Evolutionary conservation across 75 land plant genomes (phyloP).

Genomic region (Gnetum montanum): DNA sequence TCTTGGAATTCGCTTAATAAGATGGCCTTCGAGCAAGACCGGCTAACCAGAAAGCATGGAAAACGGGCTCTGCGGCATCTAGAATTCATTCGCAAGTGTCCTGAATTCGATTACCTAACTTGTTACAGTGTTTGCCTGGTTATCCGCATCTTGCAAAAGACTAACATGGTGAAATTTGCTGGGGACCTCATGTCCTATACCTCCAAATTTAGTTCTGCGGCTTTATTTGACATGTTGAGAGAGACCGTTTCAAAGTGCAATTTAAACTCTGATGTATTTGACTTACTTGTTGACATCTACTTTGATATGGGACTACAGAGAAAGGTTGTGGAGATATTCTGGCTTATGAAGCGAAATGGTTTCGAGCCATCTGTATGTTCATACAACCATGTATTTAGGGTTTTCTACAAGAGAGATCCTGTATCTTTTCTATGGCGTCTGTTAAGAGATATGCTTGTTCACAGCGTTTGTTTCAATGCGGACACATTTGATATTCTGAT

Average conservation of each 20-base stretch:
- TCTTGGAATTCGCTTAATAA: constrained; percentile 33
- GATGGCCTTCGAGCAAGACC: constrained; percentile 18
- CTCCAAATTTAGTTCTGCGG: constrained; percentile 2
- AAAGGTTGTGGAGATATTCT: constrained; percentile 13
- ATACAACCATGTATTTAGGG: constrained; percentile 23
- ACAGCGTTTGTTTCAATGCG: constrained; percentile 16
- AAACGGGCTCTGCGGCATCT: constrained; percentile 27
- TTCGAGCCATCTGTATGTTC: constrained; percentile 22
- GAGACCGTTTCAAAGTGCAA: constrained; percentile 24
- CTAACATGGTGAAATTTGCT: constrained; percentile 22
- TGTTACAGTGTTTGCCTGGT: constrained; percentile 9
- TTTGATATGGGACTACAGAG: constrained; percentile 14
- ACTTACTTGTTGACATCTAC: constrained; percentile 28
- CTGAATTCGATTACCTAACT: constrained; percentile 17
- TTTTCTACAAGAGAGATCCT: constrained; percentile 3
- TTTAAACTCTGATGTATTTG: constrained; percentile 39
- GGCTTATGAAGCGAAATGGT: constrained; percentile 11
- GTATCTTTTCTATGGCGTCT: constrained; percentile 15
- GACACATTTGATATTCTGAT: constrained; percentile 35
- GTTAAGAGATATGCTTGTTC: constrained; percentile 24
- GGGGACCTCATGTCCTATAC: constrained; percentile 15
- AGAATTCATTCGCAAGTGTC: constrained; percentile 17
- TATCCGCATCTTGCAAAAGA: constrained; percentile 19
- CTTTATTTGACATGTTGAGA: constrained; percentile 24
- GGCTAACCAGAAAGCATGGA: constrained; percentile 22